phyloP scores from a whole-genome alignment of 1,284 basidiomycete species.

The Malassezia restricta region DNA sequence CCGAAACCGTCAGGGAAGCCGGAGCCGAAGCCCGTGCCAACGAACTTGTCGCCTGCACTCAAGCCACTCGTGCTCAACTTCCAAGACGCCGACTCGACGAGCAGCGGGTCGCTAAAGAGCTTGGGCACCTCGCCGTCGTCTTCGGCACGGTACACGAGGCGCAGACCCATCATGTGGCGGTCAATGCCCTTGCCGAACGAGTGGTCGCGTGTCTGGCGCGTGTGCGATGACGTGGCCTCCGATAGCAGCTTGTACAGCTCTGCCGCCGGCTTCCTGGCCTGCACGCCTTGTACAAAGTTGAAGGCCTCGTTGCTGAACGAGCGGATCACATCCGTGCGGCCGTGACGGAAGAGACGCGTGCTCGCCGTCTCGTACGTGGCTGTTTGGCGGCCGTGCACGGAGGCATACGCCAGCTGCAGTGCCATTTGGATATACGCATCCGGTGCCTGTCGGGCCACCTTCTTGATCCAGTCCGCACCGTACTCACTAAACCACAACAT shows the following conservation, averaged over 20 bases:
- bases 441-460: slow-evolving; percentile 64
- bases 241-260: slow-evolving; percentile 54
- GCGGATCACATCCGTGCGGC: slow-evolving; percentile 83
- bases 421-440: slow-evolving; percentile 90
- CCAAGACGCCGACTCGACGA: slow-evolving; percentile 69
- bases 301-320: slow-evolving; percentile 65
- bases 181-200: slow-evolving; percentile 78
- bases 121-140: slow-evolving; percentile 30
- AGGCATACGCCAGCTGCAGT: slow-evolving; percentile 82
- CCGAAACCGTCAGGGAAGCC: slow-evolving; percentile 35
- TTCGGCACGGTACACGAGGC: slow-evolving; percentile 48
- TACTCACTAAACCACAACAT: slow-evolving; percentile 75
- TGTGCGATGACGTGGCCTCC: slow-evolving; percentile 63
- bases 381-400: slow-evolving; percentile 62
- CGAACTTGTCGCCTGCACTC: slow-evolving; percentile 72
- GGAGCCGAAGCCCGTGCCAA: slow-evolving; percentile 65
- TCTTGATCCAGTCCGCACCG: slow-evolving; percentile 82
- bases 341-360: slow-evolving; percentile 78
- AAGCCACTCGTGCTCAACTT: slow-evolving; percentile 82
- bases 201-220: slow-evolving; percentile 62
- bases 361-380: slow-evolving; percentile 91
- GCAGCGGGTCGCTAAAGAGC: slow-evolving; percentile 56
- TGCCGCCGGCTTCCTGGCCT: slow-evolving; percentile 52
- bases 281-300: slow-evolving; percentile 67
- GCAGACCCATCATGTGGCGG: slow-evolving; percentile 77